phyloP scores from a whole-genome alignment of 108 stramenopile species.

The Epithemia pelagica region DNA sequence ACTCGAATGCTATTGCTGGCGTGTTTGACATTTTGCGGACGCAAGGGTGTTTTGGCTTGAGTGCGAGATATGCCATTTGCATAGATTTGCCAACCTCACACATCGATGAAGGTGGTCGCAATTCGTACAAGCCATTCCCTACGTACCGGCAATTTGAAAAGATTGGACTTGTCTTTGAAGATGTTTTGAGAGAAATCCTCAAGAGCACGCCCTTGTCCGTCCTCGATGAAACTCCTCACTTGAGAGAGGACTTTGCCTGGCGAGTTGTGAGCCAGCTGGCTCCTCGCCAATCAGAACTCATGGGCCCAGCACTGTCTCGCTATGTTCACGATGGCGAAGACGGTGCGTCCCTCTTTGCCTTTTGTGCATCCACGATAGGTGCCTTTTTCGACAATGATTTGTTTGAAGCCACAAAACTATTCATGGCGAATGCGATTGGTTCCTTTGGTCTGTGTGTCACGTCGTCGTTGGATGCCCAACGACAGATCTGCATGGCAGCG shows the following conservation, averaged over 20 bases:
- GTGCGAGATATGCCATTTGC: constrained; percentile 53
- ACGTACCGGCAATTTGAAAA: constrained; percentile 42
- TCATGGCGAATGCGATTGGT: constrained; percentile 67
- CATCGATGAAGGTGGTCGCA: too few species aligned
- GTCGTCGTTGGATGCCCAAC: constrained; percentile 61
- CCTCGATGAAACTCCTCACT: neutral
- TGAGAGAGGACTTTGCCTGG: neutral
- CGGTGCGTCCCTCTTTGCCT: constrained; percentile 3
- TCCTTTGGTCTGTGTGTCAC: constrained; percentile 61
- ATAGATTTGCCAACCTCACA: constrained; percentile 29
- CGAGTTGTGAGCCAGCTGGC: constrained; percentile 12
- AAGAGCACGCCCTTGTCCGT: neutral
- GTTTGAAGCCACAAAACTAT: constrained; percentile 44
- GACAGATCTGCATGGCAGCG: constrained; percentile 75
- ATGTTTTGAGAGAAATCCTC: constrained; percentile 30
- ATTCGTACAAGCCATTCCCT: too few species aligned
- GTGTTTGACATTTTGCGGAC: constrained; percentile 57
- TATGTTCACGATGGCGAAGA: constrained; percentile 15
- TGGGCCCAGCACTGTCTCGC: neutral
- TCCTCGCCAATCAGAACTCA: constrained; percentile 2
- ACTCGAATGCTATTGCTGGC: constrained; percentile 70
- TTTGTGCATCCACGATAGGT: constrained; percentile 36
- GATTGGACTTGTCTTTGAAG: constrained; percentile 55
- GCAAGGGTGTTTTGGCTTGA: constrained; percentile 65
- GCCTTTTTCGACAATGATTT: constrained; percentile 81